Evolutionary conservation across 202 grass and related monocot genomes (phyloP).

Genomic region (Musa balbisiana): DNA sequence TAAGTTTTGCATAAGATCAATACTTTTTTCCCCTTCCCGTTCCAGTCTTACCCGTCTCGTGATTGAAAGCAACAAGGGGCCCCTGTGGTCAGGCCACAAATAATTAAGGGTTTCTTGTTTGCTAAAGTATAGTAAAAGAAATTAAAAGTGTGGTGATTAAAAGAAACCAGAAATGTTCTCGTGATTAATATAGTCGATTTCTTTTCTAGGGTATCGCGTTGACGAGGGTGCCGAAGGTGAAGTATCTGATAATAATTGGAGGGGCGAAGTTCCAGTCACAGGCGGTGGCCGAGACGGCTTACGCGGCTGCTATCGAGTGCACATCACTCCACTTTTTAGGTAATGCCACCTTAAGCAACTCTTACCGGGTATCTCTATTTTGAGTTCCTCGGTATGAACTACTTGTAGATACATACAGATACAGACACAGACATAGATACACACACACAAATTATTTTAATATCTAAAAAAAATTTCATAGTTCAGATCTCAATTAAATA

Average conservation of each 20-base stretch:
- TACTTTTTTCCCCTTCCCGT: neutral
- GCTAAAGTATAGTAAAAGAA: too few species aligned
- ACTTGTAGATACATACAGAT: neutral
- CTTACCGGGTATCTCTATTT: neutral
- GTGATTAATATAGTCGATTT: conserved; percentile 8
- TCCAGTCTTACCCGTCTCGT: neutral
- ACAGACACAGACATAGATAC: too few species aligned
- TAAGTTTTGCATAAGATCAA: conserved; percentile 7
- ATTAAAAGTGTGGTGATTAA: too few species aligned
- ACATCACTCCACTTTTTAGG: conserved; percentile 74
- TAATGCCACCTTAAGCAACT: conserved; percentile 9
- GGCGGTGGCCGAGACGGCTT: conserved; percentile 45
- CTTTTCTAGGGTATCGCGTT: conserved; percentile 54
- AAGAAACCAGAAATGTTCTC: too few species aligned
- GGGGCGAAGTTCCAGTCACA: conserved; percentile 51
- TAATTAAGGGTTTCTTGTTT: too few species aligned
- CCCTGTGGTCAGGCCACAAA: too few species aligned
- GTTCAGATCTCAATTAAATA: too few species aligned
- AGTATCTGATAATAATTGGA: conserved; percentile 63
- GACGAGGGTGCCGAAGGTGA: conserved; percentile 68
- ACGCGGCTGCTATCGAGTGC: conserved; percentile 47
- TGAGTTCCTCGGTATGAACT: neutral
- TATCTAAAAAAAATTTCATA: too few species aligned
- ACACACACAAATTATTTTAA: too few species aligned
- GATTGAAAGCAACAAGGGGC: neutral